Conservation (phyloP, 73 alveolate species). For the Paramecium primaurelia region DNA sequence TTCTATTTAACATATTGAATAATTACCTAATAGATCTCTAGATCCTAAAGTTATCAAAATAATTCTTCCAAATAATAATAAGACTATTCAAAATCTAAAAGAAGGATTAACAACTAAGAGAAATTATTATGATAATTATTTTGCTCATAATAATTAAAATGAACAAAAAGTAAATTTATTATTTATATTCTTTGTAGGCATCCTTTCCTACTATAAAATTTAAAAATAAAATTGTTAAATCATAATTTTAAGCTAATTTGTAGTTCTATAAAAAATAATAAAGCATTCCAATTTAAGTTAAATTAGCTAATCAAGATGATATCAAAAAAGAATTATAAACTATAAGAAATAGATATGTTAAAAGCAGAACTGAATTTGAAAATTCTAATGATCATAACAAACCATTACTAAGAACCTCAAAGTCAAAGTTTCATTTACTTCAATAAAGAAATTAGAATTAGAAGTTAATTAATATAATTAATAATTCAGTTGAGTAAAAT, state of each 20-base stretch:
- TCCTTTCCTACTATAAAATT: background rate
- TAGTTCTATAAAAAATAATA: background rate
- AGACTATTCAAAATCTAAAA: background rate
- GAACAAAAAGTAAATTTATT: background rate
- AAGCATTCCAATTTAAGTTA: background rate
- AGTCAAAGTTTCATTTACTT: background rate
- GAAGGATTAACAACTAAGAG: background rate
- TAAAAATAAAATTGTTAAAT: background rate
- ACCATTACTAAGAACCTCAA: background rate
- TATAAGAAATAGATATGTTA: background rate
- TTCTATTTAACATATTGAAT: conserved; percentile 26
- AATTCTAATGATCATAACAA: background rate
- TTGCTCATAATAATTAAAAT: background rate
- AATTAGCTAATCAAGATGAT: background rate
- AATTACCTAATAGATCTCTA: background rate
- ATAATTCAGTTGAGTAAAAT: background rate
- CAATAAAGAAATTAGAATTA: background rate
- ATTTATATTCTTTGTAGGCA: background rate
- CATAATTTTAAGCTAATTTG: background rate
- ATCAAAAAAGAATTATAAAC: background rate
- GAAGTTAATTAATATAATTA: background rate
- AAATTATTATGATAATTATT: background rate
- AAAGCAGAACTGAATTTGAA: background rate
- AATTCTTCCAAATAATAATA: background rate
- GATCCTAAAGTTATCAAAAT: conserved; percentile 1